These are phyloP conservation scores for Psilocybe cyanescens DNA, from an alignment of 768 basidiomycete species.

Conservation along the genomic window DNA sequence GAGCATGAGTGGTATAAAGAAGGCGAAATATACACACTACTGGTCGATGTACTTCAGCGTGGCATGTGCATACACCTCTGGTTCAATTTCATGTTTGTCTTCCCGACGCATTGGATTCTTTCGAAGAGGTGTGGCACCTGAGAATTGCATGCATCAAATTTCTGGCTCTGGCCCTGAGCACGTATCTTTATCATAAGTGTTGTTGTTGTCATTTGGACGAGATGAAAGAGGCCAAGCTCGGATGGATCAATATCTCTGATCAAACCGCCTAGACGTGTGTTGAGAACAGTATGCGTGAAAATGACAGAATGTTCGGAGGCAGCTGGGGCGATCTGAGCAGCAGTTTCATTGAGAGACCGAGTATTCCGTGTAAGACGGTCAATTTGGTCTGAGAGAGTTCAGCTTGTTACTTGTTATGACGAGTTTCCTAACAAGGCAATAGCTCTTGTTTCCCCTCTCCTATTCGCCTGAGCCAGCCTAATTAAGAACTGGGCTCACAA, in stretches of 20 bases:
- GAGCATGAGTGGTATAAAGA: slow-evolving; percentile 4
- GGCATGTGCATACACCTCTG: slow-evolving; percentile 77
- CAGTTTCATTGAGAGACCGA: slow-evolving; percentile 52
- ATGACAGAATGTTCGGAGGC: slow-evolving; percentile 29
- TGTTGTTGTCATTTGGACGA: slow-evolving; percentile 37
- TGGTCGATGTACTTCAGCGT: slow-evolving; percentile 77
- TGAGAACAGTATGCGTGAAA: slow-evolving; percentile 70
- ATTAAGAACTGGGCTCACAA: neutral
- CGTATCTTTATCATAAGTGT: slow-evolving; percentile 33
- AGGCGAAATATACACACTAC: slow-evolving; percentile 56
- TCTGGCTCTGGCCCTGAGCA: slow-evolving; percentile 35
- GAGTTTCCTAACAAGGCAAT: slow-evolving; percentile 21
- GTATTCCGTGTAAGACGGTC: slow-evolving; percentile 66
- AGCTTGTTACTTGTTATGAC: slow-evolving; percentile 10
- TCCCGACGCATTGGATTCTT: slow-evolving; percentile 44
- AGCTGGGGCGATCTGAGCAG: slow-evolving; percentile 32
- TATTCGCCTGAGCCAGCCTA: neutral
- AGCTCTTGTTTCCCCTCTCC: slow-evolving; percentile 10
- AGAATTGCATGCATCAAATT: slow-evolving; percentile 67
- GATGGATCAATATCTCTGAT: slow-evolving; percentile 81
- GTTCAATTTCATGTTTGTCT: slow-evolving; percentile 56
- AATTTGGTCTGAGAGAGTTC: slow-evolving; percentile 62
- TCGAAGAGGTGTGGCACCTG: slow-evolving; percentile 72
- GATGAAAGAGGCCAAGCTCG: slow-evolving; percentile 77
- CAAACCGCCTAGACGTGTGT: slow-evolving; percentile 66